A percentile compares a stretch with the other conserved stretches of the same genome.
Evolutionary conservation across 257 asterid species (phyloP).

Genomic region (Nicotiana tabacum): DNA sequence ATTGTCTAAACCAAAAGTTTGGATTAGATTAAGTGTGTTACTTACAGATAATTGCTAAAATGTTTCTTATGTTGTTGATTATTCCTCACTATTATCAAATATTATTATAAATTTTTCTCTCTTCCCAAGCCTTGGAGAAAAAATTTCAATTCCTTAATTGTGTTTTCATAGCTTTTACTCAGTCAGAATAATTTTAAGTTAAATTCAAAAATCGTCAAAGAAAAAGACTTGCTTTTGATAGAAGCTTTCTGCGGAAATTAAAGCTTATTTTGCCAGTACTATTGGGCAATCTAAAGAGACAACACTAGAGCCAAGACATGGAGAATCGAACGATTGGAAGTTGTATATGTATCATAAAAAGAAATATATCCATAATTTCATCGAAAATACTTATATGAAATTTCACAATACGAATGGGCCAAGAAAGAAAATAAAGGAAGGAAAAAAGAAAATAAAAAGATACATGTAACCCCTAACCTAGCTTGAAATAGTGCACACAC

Average conservation of each 20-base stretch:
- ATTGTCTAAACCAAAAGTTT: not conserved
- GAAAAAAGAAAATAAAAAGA: no score
- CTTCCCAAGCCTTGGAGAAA: not conserved
- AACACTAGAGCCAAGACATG: not conserved
- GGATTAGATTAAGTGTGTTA: not conserved
- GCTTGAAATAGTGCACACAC: no score
- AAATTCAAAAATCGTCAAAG: no score
- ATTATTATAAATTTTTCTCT: not conserved
- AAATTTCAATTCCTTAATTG: not conserved
- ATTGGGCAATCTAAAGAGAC: not conserved
- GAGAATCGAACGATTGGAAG: not conserved
- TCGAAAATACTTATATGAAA: no score
- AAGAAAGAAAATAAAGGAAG: no score
- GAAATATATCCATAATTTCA: no score
- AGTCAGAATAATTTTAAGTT: not conserved
- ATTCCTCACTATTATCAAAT: not conserved
- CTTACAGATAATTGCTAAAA: not conserved
- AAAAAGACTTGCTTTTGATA: not conserved
- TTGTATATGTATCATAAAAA: no score
- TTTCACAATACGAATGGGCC: no score
- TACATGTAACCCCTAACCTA: no score
- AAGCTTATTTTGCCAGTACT: slow-evolving; percentile 24
- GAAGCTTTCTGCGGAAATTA: not conserved
- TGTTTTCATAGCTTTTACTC: not conserved
- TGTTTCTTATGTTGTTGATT: not conserved